Percentiles rank a stretch among this genome's conserved stretches.
These are phyloP conservation scores for Zygnema cylindricum DNA, from an alignment of 139 green algal species.

Conservation along the genomic window DNA sequence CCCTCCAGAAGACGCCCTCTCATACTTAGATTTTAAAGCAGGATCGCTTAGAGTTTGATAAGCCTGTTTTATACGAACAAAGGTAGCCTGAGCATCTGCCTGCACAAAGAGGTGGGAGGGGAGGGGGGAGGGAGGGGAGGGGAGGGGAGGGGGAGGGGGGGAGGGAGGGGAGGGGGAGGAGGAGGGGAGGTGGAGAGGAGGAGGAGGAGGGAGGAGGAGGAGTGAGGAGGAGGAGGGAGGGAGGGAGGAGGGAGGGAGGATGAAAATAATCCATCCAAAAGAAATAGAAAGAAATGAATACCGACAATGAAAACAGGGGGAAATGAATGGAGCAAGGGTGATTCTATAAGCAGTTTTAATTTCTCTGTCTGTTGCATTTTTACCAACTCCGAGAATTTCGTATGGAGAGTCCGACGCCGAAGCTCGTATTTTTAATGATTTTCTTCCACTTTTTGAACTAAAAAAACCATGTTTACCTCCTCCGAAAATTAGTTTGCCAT, in stretches of 20 bases:
- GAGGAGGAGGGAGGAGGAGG: conserved; percentile 9
- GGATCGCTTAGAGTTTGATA: conserved; percentile 56
- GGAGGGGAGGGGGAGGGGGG: not conserved
- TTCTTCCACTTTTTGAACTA: too few relatives aligned
- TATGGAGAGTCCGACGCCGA: too few relatives aligned
- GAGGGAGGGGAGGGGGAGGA: not conserved
- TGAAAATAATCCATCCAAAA: conserved; percentile 41
- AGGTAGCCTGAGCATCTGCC: conserved; percentile 45
- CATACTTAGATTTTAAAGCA: conserved; percentile 14
- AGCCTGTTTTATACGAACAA: conserved; percentile 55
- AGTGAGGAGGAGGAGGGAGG: conserved; percentile 2
- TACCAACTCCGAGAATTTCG: too few relatives aligned
- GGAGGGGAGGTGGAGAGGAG: not conserved
- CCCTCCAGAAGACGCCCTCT: not conserved
- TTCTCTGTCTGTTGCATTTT: too few relatives aligned
- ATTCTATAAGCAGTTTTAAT: too few relatives aligned
- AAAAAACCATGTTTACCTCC: too few relatives aligned
- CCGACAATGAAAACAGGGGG: too few relatives aligned
- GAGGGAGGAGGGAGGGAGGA: not conserved
- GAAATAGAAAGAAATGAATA: conserved; percentile 47
- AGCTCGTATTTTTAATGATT: too few relatives aligned
- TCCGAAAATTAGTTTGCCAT: too few relatives aligned
- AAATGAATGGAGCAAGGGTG: too few relatives aligned
- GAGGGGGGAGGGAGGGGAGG: not conserved
- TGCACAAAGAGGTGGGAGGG: conserved; percentile 16